phyloP scores from a whole-genome alignment of 83 land plant genomes.

The Larix sibirica region DNA sequence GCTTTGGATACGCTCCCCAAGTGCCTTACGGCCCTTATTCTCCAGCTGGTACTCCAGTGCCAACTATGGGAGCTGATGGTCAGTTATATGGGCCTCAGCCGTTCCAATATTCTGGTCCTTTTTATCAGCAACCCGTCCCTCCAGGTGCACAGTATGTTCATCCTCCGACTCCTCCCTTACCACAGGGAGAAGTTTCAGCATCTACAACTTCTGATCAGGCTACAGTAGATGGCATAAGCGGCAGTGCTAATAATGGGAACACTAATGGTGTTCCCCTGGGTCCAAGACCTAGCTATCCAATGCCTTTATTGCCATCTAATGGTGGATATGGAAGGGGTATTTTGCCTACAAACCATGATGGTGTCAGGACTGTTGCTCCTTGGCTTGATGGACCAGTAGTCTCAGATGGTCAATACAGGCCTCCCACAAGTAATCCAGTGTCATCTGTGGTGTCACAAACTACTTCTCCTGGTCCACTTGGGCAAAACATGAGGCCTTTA shows the following conservation, averaged over 20 bases:
- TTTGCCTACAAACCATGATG: constrained; percentile 33
- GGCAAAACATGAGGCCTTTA: constrained; percentile 36
- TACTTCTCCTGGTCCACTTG: constrained; percentile 18
- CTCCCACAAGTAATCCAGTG: constrained; percentile 19
- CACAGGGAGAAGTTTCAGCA: constrained; percentile 32
- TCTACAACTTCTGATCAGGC: constrained; percentile 34
- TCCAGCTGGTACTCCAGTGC: constrained; percentile 49
- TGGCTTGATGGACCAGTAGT: constrained; percentile 47
- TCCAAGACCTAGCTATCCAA: constrained; percentile 26
- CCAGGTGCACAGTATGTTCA: constrained; percentile 27
- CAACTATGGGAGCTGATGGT: constrained; percentile 63
- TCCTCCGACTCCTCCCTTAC: constrained; percentile 9
- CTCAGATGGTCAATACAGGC: constrained; percentile 40
- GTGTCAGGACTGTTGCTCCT: constrained; percentile 30
- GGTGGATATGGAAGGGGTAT: constrained; percentile 39
- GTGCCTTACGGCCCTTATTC: constrained; percentile 59
- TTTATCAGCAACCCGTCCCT: constrained; percentile 48
- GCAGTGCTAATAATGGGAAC: constrained; percentile 20
- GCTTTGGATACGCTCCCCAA: constrained; percentile 67
- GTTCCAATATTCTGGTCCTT: constrained; percentile 54
- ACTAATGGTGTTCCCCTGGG: constrained; percentile 26
- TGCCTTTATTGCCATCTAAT: constrained; percentile 22
- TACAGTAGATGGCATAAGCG: constrained; percentile 19
- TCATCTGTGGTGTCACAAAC: constrained; percentile 25
- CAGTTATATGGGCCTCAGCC: constrained; percentile 68